These are phyloP conservation scores for Sanguinoderma infundibulare DNA, from an alignment of 1,284 basidiomycete genomes.

Conservation along the genomic window DNA sequence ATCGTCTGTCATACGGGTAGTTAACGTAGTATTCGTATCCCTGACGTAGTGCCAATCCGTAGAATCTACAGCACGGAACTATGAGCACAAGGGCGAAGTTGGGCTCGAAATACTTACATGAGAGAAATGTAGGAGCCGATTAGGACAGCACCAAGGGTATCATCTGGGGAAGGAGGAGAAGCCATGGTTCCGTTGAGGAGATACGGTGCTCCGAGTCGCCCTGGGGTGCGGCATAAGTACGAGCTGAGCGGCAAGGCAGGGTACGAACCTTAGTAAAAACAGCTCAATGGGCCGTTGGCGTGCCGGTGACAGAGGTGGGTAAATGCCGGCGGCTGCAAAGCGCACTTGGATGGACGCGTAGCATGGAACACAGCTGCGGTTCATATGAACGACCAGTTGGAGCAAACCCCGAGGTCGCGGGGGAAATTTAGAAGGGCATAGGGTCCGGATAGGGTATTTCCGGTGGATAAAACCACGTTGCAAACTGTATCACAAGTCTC, in stretches of 20 bases:
- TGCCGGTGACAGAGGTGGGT: not conserved
- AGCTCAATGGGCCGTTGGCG: not conserved
- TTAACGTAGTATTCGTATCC: conserved; percentile 6
- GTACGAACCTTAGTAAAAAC: not conserved
- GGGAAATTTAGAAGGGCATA: not conserved
- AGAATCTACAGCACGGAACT: not conserved
- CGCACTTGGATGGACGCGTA: not conserved
- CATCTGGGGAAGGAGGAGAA: not conserved
- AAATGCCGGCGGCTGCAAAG: not conserved
- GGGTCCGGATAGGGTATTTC: not conserved
- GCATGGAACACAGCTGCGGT: not conserved
- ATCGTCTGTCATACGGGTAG: conserved; percentile 5
- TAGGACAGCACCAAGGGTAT: conserved; percentile 1
- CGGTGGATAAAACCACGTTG: not conserved
- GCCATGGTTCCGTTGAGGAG: not conserved
- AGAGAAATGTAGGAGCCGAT: not conserved
- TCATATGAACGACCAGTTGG: no score
- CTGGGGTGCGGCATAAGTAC: not conserved
- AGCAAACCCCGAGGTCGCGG: no score
- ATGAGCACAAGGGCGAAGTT: not conserved
- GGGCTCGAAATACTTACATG: not conserved
- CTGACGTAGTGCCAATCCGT: conserved; percentile 5
- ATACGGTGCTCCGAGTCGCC: not conserved
- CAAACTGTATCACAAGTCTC: not conserved
- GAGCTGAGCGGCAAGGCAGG: not conserved